These are phyloP conservation scores for Mycena galopus DNA, from an alignment of 768 basidiomycete species.

Conservation along the genomic window DNA sequence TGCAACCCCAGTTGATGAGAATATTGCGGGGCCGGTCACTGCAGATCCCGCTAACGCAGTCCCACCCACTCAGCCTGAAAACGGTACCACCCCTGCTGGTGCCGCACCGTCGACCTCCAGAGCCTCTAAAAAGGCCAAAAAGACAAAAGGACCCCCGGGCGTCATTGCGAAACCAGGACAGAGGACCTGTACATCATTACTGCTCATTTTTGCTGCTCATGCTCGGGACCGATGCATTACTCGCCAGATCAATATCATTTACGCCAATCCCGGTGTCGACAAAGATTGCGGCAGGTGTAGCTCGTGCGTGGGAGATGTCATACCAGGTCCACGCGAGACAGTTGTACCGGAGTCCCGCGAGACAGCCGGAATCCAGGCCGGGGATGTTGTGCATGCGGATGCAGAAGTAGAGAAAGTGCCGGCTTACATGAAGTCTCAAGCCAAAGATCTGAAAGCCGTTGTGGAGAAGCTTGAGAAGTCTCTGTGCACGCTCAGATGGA, in stretches of 20 bases:
- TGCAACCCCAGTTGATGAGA: too few relatives aligned
- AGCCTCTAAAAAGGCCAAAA: not conserved
- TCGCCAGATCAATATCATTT: conserved; percentile 12
- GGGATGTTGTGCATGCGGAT: too few relatives aligned
- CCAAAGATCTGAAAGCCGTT: not conserved
- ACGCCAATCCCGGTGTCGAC: conserved; percentile 7
- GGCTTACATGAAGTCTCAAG: conserved; percentile 4
- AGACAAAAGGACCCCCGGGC: not conserved
- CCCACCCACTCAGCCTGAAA: not conserved
- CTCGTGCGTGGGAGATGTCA: conserved; percentile 3
- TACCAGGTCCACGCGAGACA: conserved; percentile 2
- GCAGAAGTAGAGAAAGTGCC: not conserved
- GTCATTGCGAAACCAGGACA: not conserved
- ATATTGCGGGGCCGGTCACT: not conserved
- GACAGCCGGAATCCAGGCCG: not conserved
- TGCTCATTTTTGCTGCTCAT: conserved; percentile 13
- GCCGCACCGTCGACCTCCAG: not conserved
- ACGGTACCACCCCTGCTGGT: not conserved
- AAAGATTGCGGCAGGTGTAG: conserved; percentile 17
- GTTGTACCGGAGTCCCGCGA: not conserved
- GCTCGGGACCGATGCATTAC: conserved; percentile 4
- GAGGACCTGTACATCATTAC: conserved; percentile 3
- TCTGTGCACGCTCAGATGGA: conserved; percentile 2
- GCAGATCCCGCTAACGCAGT: not conserved
- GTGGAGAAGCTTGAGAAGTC: not conserved